Percentiles rank a stretch among this genome's conserved stretches.
phyloP scores from a whole-genome alignment of 495 filamentous ascomycete species.

The Aspergillus diversus region DNA sequence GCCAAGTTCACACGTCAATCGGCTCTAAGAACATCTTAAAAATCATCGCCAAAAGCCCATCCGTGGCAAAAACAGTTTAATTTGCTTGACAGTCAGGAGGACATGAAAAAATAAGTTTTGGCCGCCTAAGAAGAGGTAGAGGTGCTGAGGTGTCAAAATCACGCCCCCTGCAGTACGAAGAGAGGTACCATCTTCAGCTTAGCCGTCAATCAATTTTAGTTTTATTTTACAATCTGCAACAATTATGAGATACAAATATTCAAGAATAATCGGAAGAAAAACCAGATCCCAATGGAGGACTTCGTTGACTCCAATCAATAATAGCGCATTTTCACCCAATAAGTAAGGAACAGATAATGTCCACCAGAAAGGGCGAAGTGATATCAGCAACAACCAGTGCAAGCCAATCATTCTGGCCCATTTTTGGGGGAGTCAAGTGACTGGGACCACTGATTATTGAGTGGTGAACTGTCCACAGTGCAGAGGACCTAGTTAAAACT shows the following conservation, averaged over 20 bases:
- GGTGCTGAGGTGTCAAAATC: neutral
- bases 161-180: neutral
- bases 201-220: too few species aligned
- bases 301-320: neutral
- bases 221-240: too few species aligned
- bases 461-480: constrained; percentile 13
- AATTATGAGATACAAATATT: too few species aligned
- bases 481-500: neutral
- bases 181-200: neutral
- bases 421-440: constrained; percentile 33
- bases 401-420: constrained; percentile 28
- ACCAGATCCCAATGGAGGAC: neutral
- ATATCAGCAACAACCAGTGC: constrained; percentile 21
- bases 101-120: constrained; percentile 8
- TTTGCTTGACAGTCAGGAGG: constrained; percentile 28
- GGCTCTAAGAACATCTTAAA: constrained; percentile 10
- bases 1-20: neutral
- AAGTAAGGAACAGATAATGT: constrained; percentile 9
- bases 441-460: constrained; percentile 21
- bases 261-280: neutral
- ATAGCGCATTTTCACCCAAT: constrained; percentile 3
- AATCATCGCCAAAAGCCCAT: constrained; percentile 23
- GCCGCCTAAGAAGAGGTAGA: neutral
- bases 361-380: constrained; percentile 19
- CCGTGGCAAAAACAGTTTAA: constrained; percentile 30